Evolutionary conservation across 805 yeast species (phyloP).

Genomic region (Nakazawaea wyomingensis): DNA sequence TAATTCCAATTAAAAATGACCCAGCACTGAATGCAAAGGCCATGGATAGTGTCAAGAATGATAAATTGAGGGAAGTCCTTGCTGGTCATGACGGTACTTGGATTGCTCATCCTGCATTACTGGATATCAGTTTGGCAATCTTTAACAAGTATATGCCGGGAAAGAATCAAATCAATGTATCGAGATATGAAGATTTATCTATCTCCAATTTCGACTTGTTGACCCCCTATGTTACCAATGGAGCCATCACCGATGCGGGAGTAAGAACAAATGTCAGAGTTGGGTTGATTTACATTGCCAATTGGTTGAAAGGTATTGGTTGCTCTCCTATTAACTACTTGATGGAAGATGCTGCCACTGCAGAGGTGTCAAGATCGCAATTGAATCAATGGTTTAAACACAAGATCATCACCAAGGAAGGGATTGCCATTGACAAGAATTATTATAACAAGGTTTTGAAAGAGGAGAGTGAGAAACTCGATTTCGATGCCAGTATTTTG

Average conservation of each 20-base stretch:
- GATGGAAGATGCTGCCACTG: constrained; percentile 80
- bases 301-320: constrained; percentile 68
- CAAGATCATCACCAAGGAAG: constrained; percentile 44
- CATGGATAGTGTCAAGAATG: constrained; percentile 62
- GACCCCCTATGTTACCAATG: constrained; percentile 55
- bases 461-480: constrained; percentile 53
- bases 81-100: constrained; percentile 76
- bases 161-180: constrained; percentile 58
- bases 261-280: constrained; percentile 57
- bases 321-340: constrained; percentile 70
- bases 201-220: constrained; percentile 57
- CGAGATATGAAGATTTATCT: constrained; percentile 33
- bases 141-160: constrained; percentile 74
- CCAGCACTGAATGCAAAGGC: constrained; percentile 55
- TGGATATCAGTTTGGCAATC: constrained; percentile 57
- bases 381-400: constrained; percentile 74
- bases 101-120: constrained; percentile 75
- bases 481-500: constrained; percentile 37
- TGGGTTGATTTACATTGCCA: constrained; percentile 68
- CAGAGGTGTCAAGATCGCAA: constrained; percentile 70
- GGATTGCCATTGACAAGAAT: constrained; percentile 45
- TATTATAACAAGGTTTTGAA: constrained; percentile 44
- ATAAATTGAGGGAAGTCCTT: constrained; percentile 60
- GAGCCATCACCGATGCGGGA: constrained; percentile 59
- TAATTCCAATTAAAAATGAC: constrained; percentile 66